Percentiles rank a stretch among this genome's conserved stretches.
Evolutionary conservation across 2,329 filamentous ascomycete species (phyloP).

Genomic region (Venturia effusa): DNA sequence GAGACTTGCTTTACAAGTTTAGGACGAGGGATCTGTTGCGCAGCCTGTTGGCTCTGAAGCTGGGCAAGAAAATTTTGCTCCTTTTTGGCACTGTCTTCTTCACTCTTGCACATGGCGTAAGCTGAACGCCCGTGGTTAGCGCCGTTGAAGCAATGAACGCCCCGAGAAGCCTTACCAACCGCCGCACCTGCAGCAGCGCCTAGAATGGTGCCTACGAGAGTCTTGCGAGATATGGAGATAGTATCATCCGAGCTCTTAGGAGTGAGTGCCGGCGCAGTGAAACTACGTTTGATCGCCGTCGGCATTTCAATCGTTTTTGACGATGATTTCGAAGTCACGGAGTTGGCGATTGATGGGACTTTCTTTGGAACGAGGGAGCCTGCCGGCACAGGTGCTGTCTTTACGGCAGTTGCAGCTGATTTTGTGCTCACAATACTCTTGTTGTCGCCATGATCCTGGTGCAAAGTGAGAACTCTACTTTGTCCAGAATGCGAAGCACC

Average conservation of each 20-base stretch:
- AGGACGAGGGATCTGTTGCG: neutral
- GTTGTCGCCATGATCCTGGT: slow-evolving; percentile 25
- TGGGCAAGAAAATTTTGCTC: neutral
- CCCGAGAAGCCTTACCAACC: slow-evolving; percentile 23
- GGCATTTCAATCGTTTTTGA: neutral
- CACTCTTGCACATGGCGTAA: slow-evolving; percentile 60
- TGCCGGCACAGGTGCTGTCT: slow-evolving; percentile 16
- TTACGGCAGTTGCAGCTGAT: slow-evolving; percentile 16
- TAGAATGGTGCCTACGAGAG: slow-evolving; percentile 63
- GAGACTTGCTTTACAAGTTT: neutral
- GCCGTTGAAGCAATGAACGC: neutral
- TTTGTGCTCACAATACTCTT: slow-evolving; percentile 20
- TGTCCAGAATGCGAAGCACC: slow-evolving; percentile 24
- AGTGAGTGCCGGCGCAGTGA: slow-evolving; percentile 15
- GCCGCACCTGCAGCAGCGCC: slow-evolving; percentile 70
- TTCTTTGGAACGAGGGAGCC: slow-evolving; percentile 1
- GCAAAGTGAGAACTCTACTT: slow-evolving; percentile 22
- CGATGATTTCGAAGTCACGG: slow-evolving; percentile 17
- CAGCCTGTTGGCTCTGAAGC: neutral
- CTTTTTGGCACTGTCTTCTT: slow-evolving; percentile 31
- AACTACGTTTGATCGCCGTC: neutral
- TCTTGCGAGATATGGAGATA: slow-evolving; percentile 40
- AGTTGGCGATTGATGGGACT: slow-evolving; percentile 8
- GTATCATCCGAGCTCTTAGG: slow-evolving; percentile 7
- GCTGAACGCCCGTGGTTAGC: slow-evolving; percentile 28